Evolutionary conservation across 805 yeast species (phyloP).

Genomic region (Wilhelminamyces savonicus): DNA sequence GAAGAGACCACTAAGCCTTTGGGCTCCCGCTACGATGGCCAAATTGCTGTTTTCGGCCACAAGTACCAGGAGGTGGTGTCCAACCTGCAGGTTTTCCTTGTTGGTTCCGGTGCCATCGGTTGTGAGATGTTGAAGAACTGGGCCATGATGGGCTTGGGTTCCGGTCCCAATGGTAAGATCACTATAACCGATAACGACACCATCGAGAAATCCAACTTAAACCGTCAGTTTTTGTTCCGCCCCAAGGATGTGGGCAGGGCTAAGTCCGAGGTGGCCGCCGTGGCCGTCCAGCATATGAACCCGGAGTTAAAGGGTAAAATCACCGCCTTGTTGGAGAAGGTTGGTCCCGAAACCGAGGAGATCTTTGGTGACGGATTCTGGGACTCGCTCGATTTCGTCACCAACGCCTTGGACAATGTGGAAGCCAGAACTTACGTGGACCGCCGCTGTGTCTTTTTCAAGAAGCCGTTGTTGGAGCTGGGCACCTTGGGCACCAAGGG

Average conservation of each 20-base stretch:
- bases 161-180: slow-evolving; percentile 85
- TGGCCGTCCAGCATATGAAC: slow-evolving; percentile 80
- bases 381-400: slow-evolving; percentile 78
- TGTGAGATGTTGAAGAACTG: slow-evolving; percentile 98
- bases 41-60: slow-evolving; percentile 88
- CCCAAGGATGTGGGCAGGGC: slow-evolving; percentile 89
- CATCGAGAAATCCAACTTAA: slow-evolving; percentile 91
- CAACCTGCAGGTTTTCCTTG: slow-evolving; percentile 79
- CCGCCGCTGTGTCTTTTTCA: slow-evolving; percentile 90
- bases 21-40: slow-evolving; percentile 85
- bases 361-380: slow-evolving; percentile 83
- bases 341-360: slow-evolving; percentile 87
- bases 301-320: slow-evolving; percentile 77
- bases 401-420: slow-evolving; percentile 94
- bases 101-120: slow-evolving; percentile 98
- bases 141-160: slow-evolving; percentile 94
- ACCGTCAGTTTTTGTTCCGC: slow-evolving; percentile 93
- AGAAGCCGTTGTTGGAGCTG: slow-evolving; percentile 86
- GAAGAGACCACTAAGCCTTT: slow-evolving; percentile 70
- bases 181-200: slow-evolving; percentile 88
- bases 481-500: slow-evolving; percentile 99
- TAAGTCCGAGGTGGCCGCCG: slow-evolving; percentile 87
- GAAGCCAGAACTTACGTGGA: slow-evolving; percentile 98
- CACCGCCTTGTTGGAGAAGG: slow-evolving; percentile 74
- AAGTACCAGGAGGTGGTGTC: slow-evolving; percentile 68